Conservation (phyloP, 2,329 filamentous ascomycete species). For the Chalara sp. region DNA sequence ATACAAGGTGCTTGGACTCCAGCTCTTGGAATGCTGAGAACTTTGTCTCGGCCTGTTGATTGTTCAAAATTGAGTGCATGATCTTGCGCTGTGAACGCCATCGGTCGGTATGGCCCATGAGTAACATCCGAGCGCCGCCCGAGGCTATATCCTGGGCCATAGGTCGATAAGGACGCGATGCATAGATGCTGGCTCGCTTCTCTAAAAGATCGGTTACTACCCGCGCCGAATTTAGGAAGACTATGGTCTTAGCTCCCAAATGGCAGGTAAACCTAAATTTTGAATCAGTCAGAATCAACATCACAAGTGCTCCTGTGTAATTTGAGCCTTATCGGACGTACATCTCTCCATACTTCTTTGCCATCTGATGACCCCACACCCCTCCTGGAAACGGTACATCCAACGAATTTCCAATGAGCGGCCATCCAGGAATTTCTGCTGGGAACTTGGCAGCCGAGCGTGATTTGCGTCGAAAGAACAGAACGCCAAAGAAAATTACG, state of each 20-base stretch:
- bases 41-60: constrained; percentile 13
- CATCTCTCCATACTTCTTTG: constrained; percentile 12
- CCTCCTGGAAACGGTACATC: constrained; percentile 6
- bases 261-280: no score
- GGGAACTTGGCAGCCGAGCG: no score
- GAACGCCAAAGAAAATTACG: no score
- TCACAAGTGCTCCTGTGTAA: background rate
- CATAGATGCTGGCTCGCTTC: constrained; percentile 11
- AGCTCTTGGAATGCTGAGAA: constrained; percentile 28
- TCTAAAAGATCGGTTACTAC: constrained; percentile 26
- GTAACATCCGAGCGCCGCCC: constrained; percentile 22
- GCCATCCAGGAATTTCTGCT: no score
- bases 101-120: constrained; percentile 24
- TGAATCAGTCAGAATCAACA: constrained; percentile 6
- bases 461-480: no score
- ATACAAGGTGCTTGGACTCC: constrained; percentile 23
- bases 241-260: constrained; percentile 30
- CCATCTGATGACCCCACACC: constrained; percentile 5
- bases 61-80: constrained; percentile 27
- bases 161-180: constrained; percentile 10
- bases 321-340: background rate
- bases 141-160: constrained; percentile 22
- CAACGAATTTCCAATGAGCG: no score
- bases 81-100: constrained; percentile 26
- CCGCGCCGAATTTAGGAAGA: constrained; percentile 34